Base-by-base conservation (phyloP, 1,284 basidiomycete genomes). In the Pyrrhoderma noxium region DNA sequence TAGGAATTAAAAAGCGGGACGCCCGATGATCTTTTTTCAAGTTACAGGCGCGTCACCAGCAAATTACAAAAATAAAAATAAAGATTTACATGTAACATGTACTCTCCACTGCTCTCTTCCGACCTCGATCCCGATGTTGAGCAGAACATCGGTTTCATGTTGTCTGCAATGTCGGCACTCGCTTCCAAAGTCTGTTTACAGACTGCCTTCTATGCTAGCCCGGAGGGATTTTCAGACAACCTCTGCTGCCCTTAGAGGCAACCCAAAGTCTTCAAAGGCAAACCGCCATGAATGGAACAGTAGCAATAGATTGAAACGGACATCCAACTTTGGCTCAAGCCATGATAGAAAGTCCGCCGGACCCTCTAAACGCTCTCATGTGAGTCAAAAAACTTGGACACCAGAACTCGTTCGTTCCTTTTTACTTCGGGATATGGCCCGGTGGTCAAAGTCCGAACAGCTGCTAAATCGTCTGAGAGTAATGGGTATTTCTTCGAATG, bases 191-290 rank as follows among this genome's bases (percentile, higher is more conserved):
- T 31, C 27, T 5, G 11, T 11, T 5, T 31, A 5, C 11, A 11
- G 27, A 5, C 72, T 70, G 9, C 63, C 58, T 23, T 71, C 61
- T 19, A 62, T 57, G 14, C 69, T 61, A 62, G 72, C 69, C 48
- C 64, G 65, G 19, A 66, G 58, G 57, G 60, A 49, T 37, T 53
- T 46, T 39, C 37, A 40, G 3, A 34, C 44, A 22, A 39, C 40
- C 8, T 70, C 45, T 46, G 54, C 57, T 56, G 39, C 47, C 14
- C 47, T 41, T 21, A 16, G 47, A 25, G 18, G 22, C 11, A 37
- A 47, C 13, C 18, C 25, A 25, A 50, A 44, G 25, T 3, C 2
- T 13, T 8, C 9, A 22, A 19, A 22, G 4, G 38, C 47, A 31
- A 31, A 11, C 5, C 27, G 11, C 7, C 27, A 31, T 31, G 27